These are phyloP conservation scores for Mycosarcoma maydis DNA, from an alignment of 1,284 basidiomycete genomes.

Conservation along the genomic window DNA sequence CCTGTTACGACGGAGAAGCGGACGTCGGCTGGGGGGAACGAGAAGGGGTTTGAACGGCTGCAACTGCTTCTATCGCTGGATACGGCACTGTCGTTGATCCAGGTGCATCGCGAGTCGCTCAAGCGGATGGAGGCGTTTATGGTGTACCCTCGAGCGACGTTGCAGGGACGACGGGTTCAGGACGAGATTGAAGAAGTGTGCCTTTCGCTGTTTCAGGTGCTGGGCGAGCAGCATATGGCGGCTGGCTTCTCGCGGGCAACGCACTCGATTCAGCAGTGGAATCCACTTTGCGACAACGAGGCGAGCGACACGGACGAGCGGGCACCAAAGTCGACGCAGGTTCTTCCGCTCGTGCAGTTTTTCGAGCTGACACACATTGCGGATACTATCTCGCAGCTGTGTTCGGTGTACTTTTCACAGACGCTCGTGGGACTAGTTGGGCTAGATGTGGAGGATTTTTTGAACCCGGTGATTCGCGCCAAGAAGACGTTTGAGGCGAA, in stretches of 20 bases:
- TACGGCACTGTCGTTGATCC: slow-evolving; percentile 88
- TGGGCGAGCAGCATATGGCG: slow-evolving; percentile 81
- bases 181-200: slow-evolving; percentile 85
- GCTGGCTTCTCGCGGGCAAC: slow-evolving; percentile 84
- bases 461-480: slow-evolving; percentile 91
- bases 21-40: neutral
- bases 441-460: slow-evolving; percentile 79
- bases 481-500: slow-evolving; percentile 94
- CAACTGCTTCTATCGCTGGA: slow-evolving; percentile 86
- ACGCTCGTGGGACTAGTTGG: slow-evolving; percentile 72
- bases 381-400: slow-evolving; percentile 96
- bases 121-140: slow-evolving; percentile 91
- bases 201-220: slow-evolving; percentile 80
- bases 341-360: slow-evolving; percentile 92
- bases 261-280: slow-evolving; percentile 51
- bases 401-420: slow-evolving; percentile 97
- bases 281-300: slow-evolving; percentile 31
- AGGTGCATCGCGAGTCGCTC: slow-evolving; percentile 86
- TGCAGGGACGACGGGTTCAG: slow-evolving; percentile 72
- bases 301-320: slow-evolving; percentile 71
- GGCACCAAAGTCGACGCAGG: slow-evolving; percentile 70
- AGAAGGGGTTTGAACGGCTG: slow-evolving; percentile 16
- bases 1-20: neutral
- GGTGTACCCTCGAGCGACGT: slow-evolving; percentile 73
- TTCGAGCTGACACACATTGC: slow-evolving; percentile 97